Conservation (phyloP, 1,139 yeast genomes). For the Geotrichum restrictum region DNA sequence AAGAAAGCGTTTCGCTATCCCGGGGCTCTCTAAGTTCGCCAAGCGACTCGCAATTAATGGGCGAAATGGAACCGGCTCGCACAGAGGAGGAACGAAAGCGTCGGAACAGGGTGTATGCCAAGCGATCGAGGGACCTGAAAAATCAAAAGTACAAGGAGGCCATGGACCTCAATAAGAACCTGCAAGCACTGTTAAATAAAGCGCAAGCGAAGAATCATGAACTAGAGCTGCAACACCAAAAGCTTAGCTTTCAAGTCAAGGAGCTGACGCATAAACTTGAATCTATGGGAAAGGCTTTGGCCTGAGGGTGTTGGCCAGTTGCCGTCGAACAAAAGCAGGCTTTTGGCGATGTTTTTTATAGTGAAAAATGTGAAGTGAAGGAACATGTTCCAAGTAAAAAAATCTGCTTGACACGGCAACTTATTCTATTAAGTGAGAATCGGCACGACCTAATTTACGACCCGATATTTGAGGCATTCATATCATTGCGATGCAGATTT, state of each 20-base stretch:
- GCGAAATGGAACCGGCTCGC: not conserved
- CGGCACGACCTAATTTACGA: too few species aligned
- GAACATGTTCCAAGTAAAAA: not conserved
- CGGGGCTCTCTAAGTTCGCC: not conserved
- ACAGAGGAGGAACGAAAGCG: constrained; percentile 22
- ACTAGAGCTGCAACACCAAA: constrained; percentile 13
- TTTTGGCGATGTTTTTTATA: not conserved
- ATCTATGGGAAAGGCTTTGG: not conserved
- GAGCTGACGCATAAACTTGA: constrained; percentile 2
- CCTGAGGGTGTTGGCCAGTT: not conserved
- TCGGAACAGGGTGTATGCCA: constrained; percentile 21
- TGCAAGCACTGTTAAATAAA: constrained; percentile 4
- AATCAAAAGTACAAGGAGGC: constrained; percentile 20
- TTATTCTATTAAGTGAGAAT: too few species aligned
- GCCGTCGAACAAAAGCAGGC: not conserved
- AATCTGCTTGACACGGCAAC: not conserved
- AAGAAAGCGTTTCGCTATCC: not conserved
- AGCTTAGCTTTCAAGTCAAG: constrained; percentile 8
- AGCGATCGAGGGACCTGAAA: constrained; percentile 21
- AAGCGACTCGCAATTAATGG: not conserved
- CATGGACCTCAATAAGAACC: constrained; percentile 11
- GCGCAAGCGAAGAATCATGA: constrained; percentile 10
- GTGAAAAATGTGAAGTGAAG: not conserved
- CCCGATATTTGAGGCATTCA: too few species aligned
- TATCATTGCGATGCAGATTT: too few species aligned